phyloP scores from a whole-genome alignment of 306 rosid genomes.

The Gillenia trifoliata region DNA sequence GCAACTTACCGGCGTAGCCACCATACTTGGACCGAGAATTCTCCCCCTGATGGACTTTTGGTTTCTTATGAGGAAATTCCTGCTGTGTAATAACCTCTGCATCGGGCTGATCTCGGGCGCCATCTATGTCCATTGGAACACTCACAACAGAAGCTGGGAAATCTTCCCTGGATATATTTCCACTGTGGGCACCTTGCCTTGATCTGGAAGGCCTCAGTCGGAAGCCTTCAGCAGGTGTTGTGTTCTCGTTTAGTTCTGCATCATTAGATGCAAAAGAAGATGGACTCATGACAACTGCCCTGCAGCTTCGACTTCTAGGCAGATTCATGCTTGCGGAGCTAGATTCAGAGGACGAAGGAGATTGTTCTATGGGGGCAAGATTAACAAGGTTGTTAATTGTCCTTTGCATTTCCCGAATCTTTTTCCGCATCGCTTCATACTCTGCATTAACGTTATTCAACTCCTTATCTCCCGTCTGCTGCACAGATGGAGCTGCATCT shows the following conservation, averaged over 20 bases:
- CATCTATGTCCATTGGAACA: slow-evolving; percentile 23
- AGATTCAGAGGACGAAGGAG: slow-evolving; percentile 29
- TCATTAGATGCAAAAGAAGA: slow-evolving; percentile 24
- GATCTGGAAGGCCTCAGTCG: slow-evolving; percentile 19
- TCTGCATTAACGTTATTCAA: slow-evolving; percentile 19
- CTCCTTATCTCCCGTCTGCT: slow-evolving; percentile 23
- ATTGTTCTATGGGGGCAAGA: slow-evolving; percentile 34
- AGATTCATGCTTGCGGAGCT: slow-evolving; percentile 21
- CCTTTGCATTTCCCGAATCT: slow-evolving; percentile 37
- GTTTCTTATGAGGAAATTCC: not conserved
- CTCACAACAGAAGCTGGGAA: slow-evolving; percentile 20
- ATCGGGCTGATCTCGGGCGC: slow-evolving; percentile 26
- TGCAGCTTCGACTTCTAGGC: slow-evolving; percentile 48
- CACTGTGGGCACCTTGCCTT: slow-evolving; percentile 23
- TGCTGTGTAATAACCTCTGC: not conserved
- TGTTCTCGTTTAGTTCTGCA: slow-evolving; percentile 26
- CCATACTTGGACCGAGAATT: slow-evolving; percentile 2
- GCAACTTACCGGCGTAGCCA: not conserved
- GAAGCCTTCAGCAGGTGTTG: slow-evolving; percentile 12
- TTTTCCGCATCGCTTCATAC: slow-evolving; percentile 30
- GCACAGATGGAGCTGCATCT: slow-evolving; percentile 19
- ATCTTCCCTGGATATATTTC: slow-evolving; percentile 29
- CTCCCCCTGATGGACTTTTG: not conserved
- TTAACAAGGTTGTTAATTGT: slow-evolving; percentile 37
- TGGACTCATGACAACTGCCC: slow-evolving; percentile 30